These are phyloP conservation scores for Aspergillus costaricaensis DNA, from an alignment of 2,329 filamentous ascomycete genomes.

Conservation along the genomic window DNA sequence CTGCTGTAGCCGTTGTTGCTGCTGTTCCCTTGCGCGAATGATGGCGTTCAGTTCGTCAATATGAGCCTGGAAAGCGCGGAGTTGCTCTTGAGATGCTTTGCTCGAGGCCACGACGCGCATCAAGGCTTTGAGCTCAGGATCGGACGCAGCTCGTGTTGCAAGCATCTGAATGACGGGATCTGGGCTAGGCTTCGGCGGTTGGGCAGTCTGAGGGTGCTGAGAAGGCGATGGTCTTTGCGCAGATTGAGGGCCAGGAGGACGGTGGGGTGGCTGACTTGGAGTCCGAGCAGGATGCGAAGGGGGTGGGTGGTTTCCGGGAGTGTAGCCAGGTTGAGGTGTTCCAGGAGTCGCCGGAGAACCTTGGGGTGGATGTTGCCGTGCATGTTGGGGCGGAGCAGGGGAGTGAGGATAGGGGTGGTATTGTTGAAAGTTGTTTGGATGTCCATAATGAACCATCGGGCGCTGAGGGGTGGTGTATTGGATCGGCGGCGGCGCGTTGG, in stretches of 20 bases:
- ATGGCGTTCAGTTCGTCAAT: conserved; percentile 55
- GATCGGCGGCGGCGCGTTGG: conserved; percentile 40
- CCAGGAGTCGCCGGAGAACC: conserved; percentile 27
- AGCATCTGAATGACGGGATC: conserved; percentile 57
- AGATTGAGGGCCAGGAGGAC: conserved; percentile 27
- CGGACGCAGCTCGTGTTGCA: conserved; percentile 52
- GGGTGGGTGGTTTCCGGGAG: conserved; percentile 24
- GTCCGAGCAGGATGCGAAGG: conserved; percentile 22
- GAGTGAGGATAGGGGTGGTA: conserved; percentile 42
- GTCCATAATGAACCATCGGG: conserved; percentile 47
- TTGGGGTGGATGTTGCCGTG: conserved; percentile 31
- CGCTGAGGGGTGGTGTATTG: conserved; percentile 43
- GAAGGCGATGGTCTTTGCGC: conserved; percentile 31
- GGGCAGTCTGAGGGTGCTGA: conserved; percentile 33
- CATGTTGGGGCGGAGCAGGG: conserved; percentile 28
- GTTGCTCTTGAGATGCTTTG: conserved; percentile 51
- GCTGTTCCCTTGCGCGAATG: conserved; percentile 47
- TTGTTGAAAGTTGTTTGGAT: conserved; percentile 44
- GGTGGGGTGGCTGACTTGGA: conserved; percentile 20
- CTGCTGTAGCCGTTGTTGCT: conserved; percentile 37
- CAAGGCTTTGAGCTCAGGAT: conserved; percentile 52
- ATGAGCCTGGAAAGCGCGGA: conserved; percentile 53
- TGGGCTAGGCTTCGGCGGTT: conserved; percentile 46
- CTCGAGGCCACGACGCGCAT: conserved; percentile 55
- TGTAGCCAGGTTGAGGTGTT: conserved; percentile 31